Conservation (phyloP, 2,329 filamentous ascomycete species). For the Mollisiaceae sp. region DNA sequence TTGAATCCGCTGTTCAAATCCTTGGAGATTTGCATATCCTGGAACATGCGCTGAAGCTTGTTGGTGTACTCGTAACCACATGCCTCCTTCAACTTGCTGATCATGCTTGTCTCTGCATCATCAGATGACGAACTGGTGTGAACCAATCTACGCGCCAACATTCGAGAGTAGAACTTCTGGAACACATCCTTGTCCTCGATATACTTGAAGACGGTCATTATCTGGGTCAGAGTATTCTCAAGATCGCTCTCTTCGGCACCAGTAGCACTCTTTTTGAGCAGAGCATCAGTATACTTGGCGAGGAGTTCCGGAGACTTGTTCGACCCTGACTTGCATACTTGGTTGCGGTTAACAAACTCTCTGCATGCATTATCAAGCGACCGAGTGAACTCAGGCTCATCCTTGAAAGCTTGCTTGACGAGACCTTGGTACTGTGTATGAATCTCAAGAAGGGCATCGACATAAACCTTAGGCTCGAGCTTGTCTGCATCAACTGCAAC, state of each 20-base stretch:
- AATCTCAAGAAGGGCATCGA: conserved; percentile 91
- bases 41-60: conserved; percentile 99
- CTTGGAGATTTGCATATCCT: conserved; percentile 98
- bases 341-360: conserved; percentile 97
- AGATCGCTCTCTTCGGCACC: conserved; percentile 93
- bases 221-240: conserved; percentile 84
- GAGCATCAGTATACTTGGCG: conserved; percentile 91
- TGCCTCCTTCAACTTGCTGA: conserved; percentile 97
- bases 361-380: conserved; percentile 96
- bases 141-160: conserved; percentile 92
- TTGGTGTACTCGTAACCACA: conserved; percentile 99
- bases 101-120: conserved; percentile 99
- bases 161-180: conserved; percentile 98
- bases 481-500: conserved; percentile 86
- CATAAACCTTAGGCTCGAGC: conserved; percentile 94
- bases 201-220: conserved; percentile 99
- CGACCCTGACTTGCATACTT: conserved; percentile 90
- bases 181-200: conserved; percentile 99
- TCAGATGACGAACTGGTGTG: conserved; percentile 95
- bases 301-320: conserved; percentile 94
- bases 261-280: conserved; percentile 91
- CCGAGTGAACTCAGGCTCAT: conserved; percentile 95
- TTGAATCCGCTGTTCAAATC: conserved; percentile 92
- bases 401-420: conserved; percentile 90
- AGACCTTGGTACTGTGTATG: conserved; percentile 92